phyloP scores from a whole-genome alignment of 2,329 filamentous ascomycete genomes.

The Botrytis squamosa region DNA sequence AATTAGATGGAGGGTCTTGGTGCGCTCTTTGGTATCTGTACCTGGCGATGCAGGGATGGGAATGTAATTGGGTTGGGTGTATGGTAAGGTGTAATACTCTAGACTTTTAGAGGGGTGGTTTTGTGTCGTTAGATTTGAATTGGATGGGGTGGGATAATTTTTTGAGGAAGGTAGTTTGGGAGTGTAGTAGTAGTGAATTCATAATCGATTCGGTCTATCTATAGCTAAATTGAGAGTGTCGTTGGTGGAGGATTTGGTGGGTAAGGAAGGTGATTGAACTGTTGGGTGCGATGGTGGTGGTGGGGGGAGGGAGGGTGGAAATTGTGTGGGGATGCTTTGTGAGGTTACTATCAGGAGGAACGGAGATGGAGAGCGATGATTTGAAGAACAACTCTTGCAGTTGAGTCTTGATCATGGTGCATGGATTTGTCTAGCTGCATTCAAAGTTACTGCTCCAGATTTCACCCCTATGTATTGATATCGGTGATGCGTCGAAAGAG shows the following conservation, averaged over 20 bases:
- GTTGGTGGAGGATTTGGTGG: too few species aligned
- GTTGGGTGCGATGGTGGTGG: background rate
- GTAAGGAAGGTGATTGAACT: too few species aligned
- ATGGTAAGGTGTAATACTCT: rapidly evolving
- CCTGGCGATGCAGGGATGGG: background rate
- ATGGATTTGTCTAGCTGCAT: too few species aligned
- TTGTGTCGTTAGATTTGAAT: background rate
- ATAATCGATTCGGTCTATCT: too few species aligned
- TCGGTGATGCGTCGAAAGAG: too few species aligned
- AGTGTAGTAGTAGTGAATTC: too few species aligned
- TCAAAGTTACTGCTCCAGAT: too few species aligned
- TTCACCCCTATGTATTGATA: too few species aligned
- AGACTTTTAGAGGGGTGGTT: background rate
- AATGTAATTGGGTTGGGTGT: rapidly evolving
- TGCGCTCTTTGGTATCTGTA: background rate
- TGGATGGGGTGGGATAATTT: background rate
- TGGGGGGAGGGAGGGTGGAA: background rate
- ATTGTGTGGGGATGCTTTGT: background rate
- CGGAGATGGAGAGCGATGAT: too few species aligned
- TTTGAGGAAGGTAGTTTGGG: background rate
- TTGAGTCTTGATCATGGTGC: too few species aligned
- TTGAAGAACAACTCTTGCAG: too few species aligned
- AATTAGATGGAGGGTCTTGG: background rate
- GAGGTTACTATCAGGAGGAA: background rate
- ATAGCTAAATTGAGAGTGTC: too few species aligned